Base-by-base conservation (phyloP, 2,329 filamentous ascomycete species). In the Penicillium janthinellum region DNA sequence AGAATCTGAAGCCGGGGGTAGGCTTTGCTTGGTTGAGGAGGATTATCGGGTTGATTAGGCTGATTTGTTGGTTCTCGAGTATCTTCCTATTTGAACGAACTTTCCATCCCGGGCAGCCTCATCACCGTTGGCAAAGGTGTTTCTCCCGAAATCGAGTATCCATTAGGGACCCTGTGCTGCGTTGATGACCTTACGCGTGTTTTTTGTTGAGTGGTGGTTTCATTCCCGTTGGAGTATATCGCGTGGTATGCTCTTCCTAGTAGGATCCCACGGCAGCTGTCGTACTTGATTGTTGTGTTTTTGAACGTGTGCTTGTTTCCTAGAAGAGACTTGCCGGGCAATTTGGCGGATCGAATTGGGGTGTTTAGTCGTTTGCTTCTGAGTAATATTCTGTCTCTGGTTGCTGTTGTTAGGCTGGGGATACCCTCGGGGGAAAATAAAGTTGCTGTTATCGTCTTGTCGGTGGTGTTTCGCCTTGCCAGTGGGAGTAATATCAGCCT, bases 401-500 rank as follows among this genome's bases (percentile, higher is more conserved):
- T 73, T 6, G 61, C 68, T 0, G 67, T 70, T 0, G 37, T 73
- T n/a, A 63, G 56, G 2, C 54, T 74, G 20, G 73, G 73, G 73
- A 63, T 75, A 53, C 67, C 67, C 1, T 68, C 66, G 0, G 37
- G 51, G 1, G 63, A 59, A 1, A 70, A 68, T 14, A 25, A 66
- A 10, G 59, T 53, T 20, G 68, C 62, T 3, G 57, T 64, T 1
- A 60, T 69, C 8, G 51, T 67, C n/a, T 69, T 70, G 37, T 60
- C 67, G 1, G 58, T 69, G 5, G 54, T 68, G 3, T 71, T 79
- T 55, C 76, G 77, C 1, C 78, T 79, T 54, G 71, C 64, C 1
- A 72, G 69, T 35, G 77, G 77, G 0, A 72, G 69, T 14, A 77
- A 77, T 44, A 73, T 79, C 52, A 74, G 71, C 39, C 55, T 79